These are phyloP conservation scores for Anisodus acutangulus DNA, from an alignment of 257 asterid species.

Conservation along the genomic window DNA sequence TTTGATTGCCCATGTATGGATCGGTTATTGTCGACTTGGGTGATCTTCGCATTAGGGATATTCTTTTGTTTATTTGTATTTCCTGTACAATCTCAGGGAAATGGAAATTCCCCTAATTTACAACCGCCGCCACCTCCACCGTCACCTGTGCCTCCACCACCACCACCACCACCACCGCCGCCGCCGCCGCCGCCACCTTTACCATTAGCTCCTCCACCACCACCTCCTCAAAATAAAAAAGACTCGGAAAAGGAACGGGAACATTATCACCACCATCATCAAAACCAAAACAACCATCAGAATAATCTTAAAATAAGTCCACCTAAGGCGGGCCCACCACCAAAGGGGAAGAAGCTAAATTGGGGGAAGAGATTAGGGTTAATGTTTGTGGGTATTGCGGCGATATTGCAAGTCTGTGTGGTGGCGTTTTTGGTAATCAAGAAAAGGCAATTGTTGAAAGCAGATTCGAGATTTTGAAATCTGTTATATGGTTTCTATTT, in stretches of 20 bases:
- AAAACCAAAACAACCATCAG: neutral
- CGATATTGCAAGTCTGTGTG: constrained; percentile 51
- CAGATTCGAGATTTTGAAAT: constrained; percentile 35
- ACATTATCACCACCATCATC: neutral
- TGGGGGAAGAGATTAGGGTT: constrained; percentile 51
- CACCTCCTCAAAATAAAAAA: constrained; percentile 24
- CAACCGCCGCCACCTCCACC: constrained; percentile 34
- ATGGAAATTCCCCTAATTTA: constrained; percentile 40
- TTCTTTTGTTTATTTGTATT: constrained; percentile 39
- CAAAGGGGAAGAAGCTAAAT: constrained; percentile 33
- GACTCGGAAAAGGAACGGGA: neutral
- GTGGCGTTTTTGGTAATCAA: constrained; percentile 48
- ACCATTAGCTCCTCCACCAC: constrained; percentile 30
- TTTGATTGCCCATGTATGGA: constrained; percentile 50
- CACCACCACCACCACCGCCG: neutral
- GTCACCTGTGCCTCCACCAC: constrained; percentile 36
- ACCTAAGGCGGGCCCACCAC: neutral
- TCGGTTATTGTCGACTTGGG: constrained; percentile 34
- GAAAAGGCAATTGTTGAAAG: constrained; percentile 44
- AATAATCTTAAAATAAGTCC: neutral
- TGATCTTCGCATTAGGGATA: constrained; percentile 37
- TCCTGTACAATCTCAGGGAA: constrained; percentile 52
- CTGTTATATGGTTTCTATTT: constrained; percentile 17
- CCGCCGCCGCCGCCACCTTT: neutral
- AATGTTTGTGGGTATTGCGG: constrained; percentile 46